phyloP scores from a whole-genome alignment of 768 basidiomycete genomes.

The Boletales sp. region DNA sequence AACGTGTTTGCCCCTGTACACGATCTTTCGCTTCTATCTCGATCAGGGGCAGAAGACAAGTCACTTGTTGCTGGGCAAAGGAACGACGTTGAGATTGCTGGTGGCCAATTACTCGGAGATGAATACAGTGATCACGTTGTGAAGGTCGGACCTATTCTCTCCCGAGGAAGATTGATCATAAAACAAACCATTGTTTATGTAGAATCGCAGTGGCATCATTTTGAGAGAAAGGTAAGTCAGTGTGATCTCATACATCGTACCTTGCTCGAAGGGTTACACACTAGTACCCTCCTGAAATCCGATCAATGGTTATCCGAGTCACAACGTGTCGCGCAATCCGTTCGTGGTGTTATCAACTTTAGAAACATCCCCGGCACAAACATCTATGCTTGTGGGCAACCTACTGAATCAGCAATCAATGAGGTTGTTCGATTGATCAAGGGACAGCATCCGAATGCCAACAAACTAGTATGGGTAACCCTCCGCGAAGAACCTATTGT shows the following conservation, averaged over 20 bases:
- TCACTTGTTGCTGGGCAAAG: conserved; percentile 63
- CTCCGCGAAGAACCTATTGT: conserved; percentile 91
- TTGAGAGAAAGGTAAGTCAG: conserved; percentile 73
- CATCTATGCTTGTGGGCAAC: conserved; percentile 93
- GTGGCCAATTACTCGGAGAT: conserved; percentile 87
- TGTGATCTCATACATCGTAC: conserved; percentile 1
- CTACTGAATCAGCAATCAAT: conserved; percentile 79
- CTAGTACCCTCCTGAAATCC: conserved; percentile 83
- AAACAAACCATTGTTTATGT: background rate
- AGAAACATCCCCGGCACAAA: conserved; percentile 75
- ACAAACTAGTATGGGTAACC: conserved; percentile 83
- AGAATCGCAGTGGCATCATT: conserved; percentile 94
- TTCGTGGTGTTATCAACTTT: conserved; percentile 96
- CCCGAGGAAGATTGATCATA: background rate
- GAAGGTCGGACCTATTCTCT: conserved; percentile 47
- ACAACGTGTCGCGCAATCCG: conserved; percentile 56
- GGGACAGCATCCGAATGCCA: conserved; percentile 53
- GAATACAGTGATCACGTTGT: conserved; percentile 96
- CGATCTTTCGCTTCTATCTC: conserved; percentile 81
- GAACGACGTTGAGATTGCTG: conserved; percentile 70
- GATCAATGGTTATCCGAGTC: conserved; percentile 87
- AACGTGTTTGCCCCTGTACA: conserved; percentile 91
- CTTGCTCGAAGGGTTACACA: background rate
- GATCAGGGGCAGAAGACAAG: conserved; percentile 54
- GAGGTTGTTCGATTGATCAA: conserved; percentile 70